Conservation (phyloP, 2,329 filamentous ascomycete genomes). For the Colletotrichum sp. region DNA sequence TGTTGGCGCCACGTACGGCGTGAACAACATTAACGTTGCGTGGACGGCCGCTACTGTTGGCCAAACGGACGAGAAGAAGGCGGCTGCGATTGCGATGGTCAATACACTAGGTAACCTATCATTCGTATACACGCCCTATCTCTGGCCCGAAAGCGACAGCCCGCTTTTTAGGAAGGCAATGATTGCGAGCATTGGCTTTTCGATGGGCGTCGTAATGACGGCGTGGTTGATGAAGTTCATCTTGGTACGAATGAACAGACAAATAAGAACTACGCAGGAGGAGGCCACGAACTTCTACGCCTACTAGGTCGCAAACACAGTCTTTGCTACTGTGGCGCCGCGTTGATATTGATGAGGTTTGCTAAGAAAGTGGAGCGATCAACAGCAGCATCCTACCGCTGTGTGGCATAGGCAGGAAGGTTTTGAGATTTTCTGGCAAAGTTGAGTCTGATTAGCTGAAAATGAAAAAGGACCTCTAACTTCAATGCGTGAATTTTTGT, state of each 20-base stretch:
- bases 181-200: constrained; percentile 26
- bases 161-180: constrained; percentile 21
- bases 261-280: constrained; percentile 25
- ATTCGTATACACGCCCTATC: constrained; percentile 20
- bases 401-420: background rate
- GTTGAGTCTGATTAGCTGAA: background rate
- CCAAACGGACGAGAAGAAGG: constrained; percentile 52
- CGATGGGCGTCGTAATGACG: constrained; percentile 34
- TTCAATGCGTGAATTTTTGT: background rate
- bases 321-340: background rate
- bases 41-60: constrained; percentile 46
- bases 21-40: constrained; percentile 49
- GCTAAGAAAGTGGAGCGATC: background rate
- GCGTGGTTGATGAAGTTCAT: constrained; percentile 39
- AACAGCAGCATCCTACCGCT: background rate
- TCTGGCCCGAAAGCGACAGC: constrained; percentile 11
- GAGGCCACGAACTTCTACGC: constrained; percentile 31
- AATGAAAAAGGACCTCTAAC: background rate
- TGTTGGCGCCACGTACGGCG: constrained; percentile 37
- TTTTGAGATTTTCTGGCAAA: background rate
- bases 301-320: constrained; percentile 21
- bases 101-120: constrained; percentile 16
- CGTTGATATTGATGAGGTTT: background rate
- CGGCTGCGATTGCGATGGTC: constrained; percentile 39
- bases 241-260: constrained; percentile 39